Base-by-base conservation (phyloP, 1,139 yeast genomes). In the Yamadazyma siamensis region DNA sequence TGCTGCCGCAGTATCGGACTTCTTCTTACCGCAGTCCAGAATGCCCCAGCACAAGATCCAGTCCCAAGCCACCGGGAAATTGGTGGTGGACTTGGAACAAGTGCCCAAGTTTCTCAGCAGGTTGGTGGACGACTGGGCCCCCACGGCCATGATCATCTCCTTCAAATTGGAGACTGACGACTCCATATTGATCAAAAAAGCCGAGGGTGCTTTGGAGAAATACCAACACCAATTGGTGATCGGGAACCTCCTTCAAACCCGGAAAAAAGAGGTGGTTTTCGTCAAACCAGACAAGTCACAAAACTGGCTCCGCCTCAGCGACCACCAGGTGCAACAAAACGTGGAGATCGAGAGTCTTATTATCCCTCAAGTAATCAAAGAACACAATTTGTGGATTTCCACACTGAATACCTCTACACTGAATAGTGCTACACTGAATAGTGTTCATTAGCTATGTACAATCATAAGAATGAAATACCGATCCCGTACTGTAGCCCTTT, bases 1-100 rank as follows among this genome's bases (percentile, higher is more conserved):
- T 39, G 98, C 98, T 0, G 98, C 98, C 4, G 98, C 98, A 0
- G 99, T 91, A 0, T 85, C 95, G 5, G 99, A 91, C 56, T 91
- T 94, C 57, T 91, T 88, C 60, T 69, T 91, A 26, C 99, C 98
- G 3, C 77, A 75, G 35, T 80, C 89, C 2, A 71, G 85, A 43
- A 69, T 87, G 50, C 94, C 97, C 1, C 87, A 86, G 47, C 99
- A 91, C 58, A 91, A 91, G 58, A 91, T 91, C 41, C 98, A 94
- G 57, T 82, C 94, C 10, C 81, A 79, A 40, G 77, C 77, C 13
- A 72, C 71, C 28, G 76, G 78, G 3, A 85, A 83, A 49, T 65
- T 91, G 33, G 75, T 83, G 13, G 87, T 91, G 15, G 83, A 87
- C 47, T 65, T 91, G 43, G 96, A 91, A 49, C 97, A 95, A 11